Evolutionary conservation across 1,139 yeast species (phyloP).

Genomic region (Lodderomyces metapsilosis): DNA sequence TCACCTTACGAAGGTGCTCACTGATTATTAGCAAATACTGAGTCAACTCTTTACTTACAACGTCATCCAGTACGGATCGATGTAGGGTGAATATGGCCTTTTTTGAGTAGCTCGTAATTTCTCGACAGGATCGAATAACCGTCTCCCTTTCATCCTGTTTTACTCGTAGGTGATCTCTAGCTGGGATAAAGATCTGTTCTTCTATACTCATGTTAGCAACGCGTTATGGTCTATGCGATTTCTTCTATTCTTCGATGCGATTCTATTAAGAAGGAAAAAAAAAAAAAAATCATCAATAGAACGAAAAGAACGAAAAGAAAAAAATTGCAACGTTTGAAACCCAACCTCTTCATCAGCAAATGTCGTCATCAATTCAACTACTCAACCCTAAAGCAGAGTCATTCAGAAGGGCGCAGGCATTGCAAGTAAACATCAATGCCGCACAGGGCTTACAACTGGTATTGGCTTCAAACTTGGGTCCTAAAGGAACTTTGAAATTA

Average conservation of each 20-base stretch:
- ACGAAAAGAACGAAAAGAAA: background rate
- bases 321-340: background rate
- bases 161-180: constrained; percentile 15
- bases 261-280: background rate
- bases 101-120: constrained; percentile 37
- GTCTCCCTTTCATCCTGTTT: constrained; percentile 34
- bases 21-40: constrained; percentile 18
- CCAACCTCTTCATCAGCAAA: constrained; percentile 11
- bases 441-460: constrained; percentile 97
- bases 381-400: constrained; percentile 97
- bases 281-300: constrained; percentile 4
- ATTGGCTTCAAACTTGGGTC: constrained; percentile 88
- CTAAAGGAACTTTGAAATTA: constrained; percentile 95
- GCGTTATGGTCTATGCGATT: too few relatives aligned
- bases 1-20: constrained; percentile 15
- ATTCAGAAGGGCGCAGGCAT: constrained; percentile 88
- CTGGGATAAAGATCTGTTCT: constrained; percentile 17
- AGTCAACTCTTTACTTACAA: constrained; percentile 14
- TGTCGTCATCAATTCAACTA: constrained; percentile 74
- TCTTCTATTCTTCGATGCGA: constrained; percentile 1
- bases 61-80: constrained; percentile 15
- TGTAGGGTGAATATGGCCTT: constrained; percentile 39
- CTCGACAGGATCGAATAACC: constrained; percentile 35
- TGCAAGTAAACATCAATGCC: constrained; percentile 91
- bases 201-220: constrained; percentile 5